Evolutionary conservation across 768 basidiomycete genomes (phyloP), one percentile per base, ranked within the genome.

Genomic region (Boletus tylopilopsis): DNA sequence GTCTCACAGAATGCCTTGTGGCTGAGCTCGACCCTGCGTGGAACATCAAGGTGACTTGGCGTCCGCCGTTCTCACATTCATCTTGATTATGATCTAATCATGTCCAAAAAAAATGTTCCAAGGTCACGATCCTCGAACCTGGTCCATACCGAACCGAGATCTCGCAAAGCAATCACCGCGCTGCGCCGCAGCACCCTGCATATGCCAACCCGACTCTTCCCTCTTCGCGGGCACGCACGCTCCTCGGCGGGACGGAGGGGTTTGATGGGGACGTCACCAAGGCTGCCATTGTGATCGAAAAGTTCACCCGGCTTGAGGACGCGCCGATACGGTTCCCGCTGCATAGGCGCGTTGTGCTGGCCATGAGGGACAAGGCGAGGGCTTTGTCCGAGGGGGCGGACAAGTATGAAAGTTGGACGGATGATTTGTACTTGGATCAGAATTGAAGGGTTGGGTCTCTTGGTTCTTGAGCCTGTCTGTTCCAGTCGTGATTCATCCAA

Each of bases 111-210:
- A n/a, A n/a, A n/a, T n/a, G n/a, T n/a, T n/a, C n/a, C n/a, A n/a
- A 61, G 55, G 50, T 61, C 43, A 51, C 51, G n/a, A 22, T 64
- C 33, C 27, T 61, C 30, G 56, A 55, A 34, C 53, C 49, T 0
- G 55, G 61, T 0, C 56, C 51, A 7, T 62, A 15, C 42, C 50
- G 62, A 12, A 62, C 62, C 3, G 42, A 43, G 19, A 36, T 56
- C 11, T 9, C 11, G 9, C 39, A 50, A 8, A 34, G 32, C 1
- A 53, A 53, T 22, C 12, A 29, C n/a, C 46, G 11, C 6, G 6
- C 3, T 5, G 42, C 29, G 6, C 54, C 43, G 10, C 53, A 42
- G 25, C 63, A 67, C 18, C 47, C 57, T 13, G 62, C 60, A 30
- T 64, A 64, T 29, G 32, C 47, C 0, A 22, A 59, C 22, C 60